Conservation (phyloP, 2,329 filamentous ascomycete species). For the Aspergillus clavatus region DNA sequence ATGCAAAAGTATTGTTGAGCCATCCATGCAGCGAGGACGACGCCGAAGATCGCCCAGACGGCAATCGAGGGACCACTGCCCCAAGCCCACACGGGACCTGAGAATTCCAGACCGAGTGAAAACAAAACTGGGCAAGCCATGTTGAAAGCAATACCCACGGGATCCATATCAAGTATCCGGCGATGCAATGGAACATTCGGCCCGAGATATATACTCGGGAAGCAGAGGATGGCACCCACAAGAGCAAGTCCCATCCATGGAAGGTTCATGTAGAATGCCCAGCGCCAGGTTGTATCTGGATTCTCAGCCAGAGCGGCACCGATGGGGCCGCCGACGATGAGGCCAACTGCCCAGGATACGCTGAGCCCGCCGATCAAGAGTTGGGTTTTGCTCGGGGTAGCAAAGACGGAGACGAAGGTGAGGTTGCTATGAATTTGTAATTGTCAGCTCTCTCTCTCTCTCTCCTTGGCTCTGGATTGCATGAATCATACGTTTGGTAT, state of each 20-base stretch:
- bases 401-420: constrained; percentile 2
- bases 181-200: constrained; percentile 19
- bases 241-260: constrained; percentile 43
- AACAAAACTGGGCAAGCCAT: constrained; percentile 47
- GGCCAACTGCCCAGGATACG: constrained; percentile 33
- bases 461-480: constrained; percentile 18
- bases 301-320: constrained; percentile 8
- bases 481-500: constrained; percentile 24
- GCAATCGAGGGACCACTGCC: constrained; percentile 24
- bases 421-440: constrained; percentile 1
- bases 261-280: constrained; percentile 57
- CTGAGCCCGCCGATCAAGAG: constrained; percentile 31
- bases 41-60: constrained; percentile 33
- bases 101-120: too few relatives aligned
- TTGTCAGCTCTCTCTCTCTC: constrained; percentile 1
- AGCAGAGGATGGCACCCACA: constrained; percentile 43
- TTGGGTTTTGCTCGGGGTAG: constrained; percentile 7
- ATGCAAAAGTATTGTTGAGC: constrained; percentile 44
- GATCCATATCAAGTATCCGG: constrained; percentile 39
- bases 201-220: constrained; percentile 35
- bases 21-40: constrained; percentile 42
- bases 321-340: constrained; percentile 29
- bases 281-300: constrained; percentile 25
- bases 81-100: constrained; percentile 50
- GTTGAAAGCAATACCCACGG: constrained; percentile 43